Evolutionary conservation across 2,329 filamentous ascomycete genomes (phyloP).

Genomic region (Cladosporium sp.): DNA sequence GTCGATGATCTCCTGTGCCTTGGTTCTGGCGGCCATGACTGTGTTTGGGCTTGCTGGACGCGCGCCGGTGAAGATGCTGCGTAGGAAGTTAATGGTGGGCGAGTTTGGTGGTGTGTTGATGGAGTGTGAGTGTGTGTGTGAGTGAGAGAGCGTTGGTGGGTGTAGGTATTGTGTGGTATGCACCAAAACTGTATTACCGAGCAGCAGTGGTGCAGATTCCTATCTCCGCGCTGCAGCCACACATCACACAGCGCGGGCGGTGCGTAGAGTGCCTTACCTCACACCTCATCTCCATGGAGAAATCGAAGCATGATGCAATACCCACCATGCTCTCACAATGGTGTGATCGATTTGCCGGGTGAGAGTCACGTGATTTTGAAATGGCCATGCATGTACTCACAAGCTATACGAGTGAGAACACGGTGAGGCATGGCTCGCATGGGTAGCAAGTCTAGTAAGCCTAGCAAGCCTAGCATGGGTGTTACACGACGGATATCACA

Average conservation of each 20-base stretch:
- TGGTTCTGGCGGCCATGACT: slow-evolving; percentile 79
- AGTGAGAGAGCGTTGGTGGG: neutral
- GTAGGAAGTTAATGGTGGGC: slow-evolving; percentile 62
- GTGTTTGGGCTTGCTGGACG: slow-evolving; percentile 50
- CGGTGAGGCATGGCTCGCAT: too few relatives aligned
- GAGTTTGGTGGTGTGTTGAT: slow-evolving; percentile 6
- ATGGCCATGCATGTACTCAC: too few relatives aligned
- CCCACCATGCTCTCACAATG: too few relatives aligned
- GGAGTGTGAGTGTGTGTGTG: neutral
- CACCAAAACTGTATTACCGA: neutral
- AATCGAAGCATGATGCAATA: too few relatives aligned
- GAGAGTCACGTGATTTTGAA: too few relatives aligned
- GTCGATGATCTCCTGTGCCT: slow-evolving; percentile 81
- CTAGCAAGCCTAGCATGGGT: too few relatives aligned
- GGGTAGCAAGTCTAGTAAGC: too few relatives aligned
- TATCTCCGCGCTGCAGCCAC: neutral
- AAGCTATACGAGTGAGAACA: too few relatives aligned
- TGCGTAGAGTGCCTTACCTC: too few relatives aligned
- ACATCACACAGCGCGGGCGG: neutral
- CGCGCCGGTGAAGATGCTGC: slow-evolving; percentile 63
- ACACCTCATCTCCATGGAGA: too few relatives aligned
- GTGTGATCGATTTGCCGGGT: too few relatives aligned
- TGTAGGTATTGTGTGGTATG: neutral
- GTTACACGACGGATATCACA: too few relatives aligned
- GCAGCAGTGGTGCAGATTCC: slow-evolving; percentile 1